Percentiles rank a stretch among this genome's conserved stretches.
Evolutionary conservation across 73 alveolate species (phyloP).

Genomic region (Symbiodinium natans): DNA sequence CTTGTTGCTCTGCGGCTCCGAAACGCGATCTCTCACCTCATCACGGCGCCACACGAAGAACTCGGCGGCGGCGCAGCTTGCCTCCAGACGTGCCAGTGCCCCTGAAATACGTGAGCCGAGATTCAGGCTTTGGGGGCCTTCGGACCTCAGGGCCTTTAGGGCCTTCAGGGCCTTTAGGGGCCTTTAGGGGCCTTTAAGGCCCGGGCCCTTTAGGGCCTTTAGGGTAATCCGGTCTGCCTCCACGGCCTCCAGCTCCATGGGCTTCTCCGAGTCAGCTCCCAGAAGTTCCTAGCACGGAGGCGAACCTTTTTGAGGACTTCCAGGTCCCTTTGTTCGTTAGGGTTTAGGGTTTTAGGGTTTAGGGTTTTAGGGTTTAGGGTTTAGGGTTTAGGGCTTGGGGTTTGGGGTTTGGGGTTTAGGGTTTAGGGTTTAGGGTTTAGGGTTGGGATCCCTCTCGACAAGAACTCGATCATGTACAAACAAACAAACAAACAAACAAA

Average conservation of each 20-base stretch:
- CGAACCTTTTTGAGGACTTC: not conserved
- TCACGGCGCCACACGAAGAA: conserved; percentile 86
- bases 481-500: not conserved
- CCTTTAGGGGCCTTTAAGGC: too few species aligned
- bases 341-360: too few species aligned
- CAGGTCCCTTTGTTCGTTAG: not conserved
- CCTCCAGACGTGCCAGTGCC: conserved; percentile 1
- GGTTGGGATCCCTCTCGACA: not conserved
- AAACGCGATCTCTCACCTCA: not conserved
- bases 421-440: not conserved
- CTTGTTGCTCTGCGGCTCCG: not conserved
- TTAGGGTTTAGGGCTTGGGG: too few species aligned
- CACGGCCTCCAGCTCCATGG: conserved; percentile 43
- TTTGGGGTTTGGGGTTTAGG: too few species aligned
- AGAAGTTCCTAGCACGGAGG: conserved; percentile 18
- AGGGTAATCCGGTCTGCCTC: conserved; percentile 17
- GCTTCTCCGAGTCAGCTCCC: conserved; percentile 36
- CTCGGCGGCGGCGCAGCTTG: conserved; percentile 77
- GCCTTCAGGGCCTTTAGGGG: too few species aligned
- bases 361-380: too few species aligned
- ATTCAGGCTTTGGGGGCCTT: not conserved
- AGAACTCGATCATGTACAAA: not conserved
- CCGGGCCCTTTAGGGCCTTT: too few species aligned
- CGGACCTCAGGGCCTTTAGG: not conserved
- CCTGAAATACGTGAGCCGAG: too few species aligned